Conservation (phyloP, 1,284 basidiomycete genomes). For the Apiotrichum porosum region DNA sequence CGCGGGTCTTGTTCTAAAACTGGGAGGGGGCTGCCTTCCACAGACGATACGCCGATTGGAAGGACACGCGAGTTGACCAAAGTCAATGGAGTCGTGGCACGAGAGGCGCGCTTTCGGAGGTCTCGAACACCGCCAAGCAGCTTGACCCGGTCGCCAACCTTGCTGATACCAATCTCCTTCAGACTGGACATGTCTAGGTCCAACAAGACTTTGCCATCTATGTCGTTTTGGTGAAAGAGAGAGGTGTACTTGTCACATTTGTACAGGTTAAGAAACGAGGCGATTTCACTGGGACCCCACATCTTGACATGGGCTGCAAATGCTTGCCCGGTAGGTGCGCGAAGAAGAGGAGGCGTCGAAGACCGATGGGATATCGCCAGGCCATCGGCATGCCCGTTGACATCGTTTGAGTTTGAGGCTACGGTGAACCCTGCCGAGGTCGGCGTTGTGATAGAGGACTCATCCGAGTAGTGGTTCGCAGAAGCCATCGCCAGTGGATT, state of each 20-base stretch:
- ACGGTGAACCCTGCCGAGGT: slow-evolving; percentile 28
- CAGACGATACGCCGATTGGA: neutral
- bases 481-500: neutral
- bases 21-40: neutral
- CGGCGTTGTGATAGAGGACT: slow-evolving; percentile 26
- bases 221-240: slow-evolving; percentile 74
- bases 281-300: slow-evolving; percentile 38
- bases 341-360: slow-evolving; percentile 33
- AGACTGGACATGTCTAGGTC: slow-evolving; percentile 80
- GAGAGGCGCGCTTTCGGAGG: slow-evolving; percentile 55
- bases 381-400: no score
- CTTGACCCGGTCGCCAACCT: slow-evolving; percentile 82
- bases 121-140: slow-evolving; percentile 76
- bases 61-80: neutral
- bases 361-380: slow-evolving; percentile 18
- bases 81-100: neutral
- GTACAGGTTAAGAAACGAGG: slow-evolving; percentile 35
- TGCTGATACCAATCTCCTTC: slow-evolving; percentile 80
- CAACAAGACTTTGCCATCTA: slow-evolving; percentile 78
- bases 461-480: neutral
- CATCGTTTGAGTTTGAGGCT: neutral
- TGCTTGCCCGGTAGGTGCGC: slow-evolving; percentile 20
- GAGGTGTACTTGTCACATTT: slow-evolving; percentile 66
- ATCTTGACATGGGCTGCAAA: slow-evolving; percentile 34
- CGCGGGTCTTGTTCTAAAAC: slow-evolving; percentile 1